Base-by-base conservation (phyloP, 129 eudicot species). In the Flaveria trinervia region DNA sequence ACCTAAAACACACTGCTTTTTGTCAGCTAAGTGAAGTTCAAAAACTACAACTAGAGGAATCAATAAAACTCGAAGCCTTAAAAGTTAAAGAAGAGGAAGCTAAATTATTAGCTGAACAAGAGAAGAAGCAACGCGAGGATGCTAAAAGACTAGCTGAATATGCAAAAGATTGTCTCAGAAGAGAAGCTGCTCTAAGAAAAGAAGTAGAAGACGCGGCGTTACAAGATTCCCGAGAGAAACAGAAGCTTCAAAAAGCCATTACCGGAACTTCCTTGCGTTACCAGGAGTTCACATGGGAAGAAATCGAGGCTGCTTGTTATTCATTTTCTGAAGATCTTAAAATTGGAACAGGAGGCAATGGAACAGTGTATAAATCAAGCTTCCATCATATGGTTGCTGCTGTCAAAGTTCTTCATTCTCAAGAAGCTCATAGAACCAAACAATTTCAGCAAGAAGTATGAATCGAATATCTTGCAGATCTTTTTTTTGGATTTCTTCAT, bases 401-500 rank as follows among this genome's bases (percentile, higher is more conserved):
- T 25, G 96, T 81, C 5, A 93, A 93, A 68, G 92, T 91, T 66
- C 98, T 89, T 50, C 97, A 93, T 76, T 82, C 96, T 68, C 80
- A 85, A 70, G 93, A 87, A 73, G 85, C 84, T 65, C 82, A 74
- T 67, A 77, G 83, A 49, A 85, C 83, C 56, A 93, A 84, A 80
- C 93, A 93, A 78, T 93, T 90, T 86, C 86, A 82, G 70, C 97
- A 90, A 82, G 98, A 93, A 97, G 98, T 90, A 86, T 26, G 79
- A 57, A 77, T 44, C 1, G 16, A 69, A 64, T 3, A 52, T 62
- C 7, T 13, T 28, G 10, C n/a, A 33, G n/a, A 62, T 25, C 12
- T 14, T 12, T 48, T 14, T 12, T 3, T 3, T 13, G 0, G 1
- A 12, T 0, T 14, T 49, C 4, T 49, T 4, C 0, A 57, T 22